Evolutionary conservation across 1,139 yeast species (phyloP), one percentile per base, ranked within the genome.

Genomic region (Pichia sp.): DNA sequence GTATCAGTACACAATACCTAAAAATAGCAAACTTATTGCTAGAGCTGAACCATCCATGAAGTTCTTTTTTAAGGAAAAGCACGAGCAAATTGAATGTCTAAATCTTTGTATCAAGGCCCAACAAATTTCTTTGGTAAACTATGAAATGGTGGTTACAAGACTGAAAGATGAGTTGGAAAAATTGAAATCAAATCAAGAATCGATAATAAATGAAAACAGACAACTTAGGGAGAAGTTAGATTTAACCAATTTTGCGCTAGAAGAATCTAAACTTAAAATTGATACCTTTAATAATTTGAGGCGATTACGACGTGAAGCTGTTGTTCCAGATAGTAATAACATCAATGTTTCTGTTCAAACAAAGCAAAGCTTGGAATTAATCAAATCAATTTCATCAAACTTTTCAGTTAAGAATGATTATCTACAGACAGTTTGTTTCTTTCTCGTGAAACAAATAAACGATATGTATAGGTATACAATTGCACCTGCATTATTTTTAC

Each of bases 391-490:
- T 11, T 22, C 39, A 15, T 24, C 27, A 15, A 22, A 7, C 22
- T 7, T 44, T n/a, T 42, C 43, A 24, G 7, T 13, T 23, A 45
- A 43, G 23, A 49, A 49, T 25, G 41, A 27, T 3, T 50, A 26
- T 18, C 22, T 50, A 36, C 42, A 47, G 7, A 26, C 44, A 9
- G 27, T 43, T 6, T 44, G 37, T n/a, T 16, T 29, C 13, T 35
- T 42, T 11, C 15, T 50, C 9, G 38, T n/a, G 8, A 47, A 40
- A 16, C 37, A 35, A 11, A 23, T 47, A 15, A 43, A 47, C 18
- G 24, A 41, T 22, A 40, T 50, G 13, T 47, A 47, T 23, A 30
- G 50, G 23, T 42, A 39, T 27, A 47, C 47, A 4, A 30, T 50
- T 24, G 46, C 45, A 11, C 53, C 53, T 3, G 45, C 44, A 15